These are phyloP conservation scores for Fomitopsis palustris DNA, from an alignment of 1,284 basidiomycete genomes.

Conservation along the genomic window DNA sequence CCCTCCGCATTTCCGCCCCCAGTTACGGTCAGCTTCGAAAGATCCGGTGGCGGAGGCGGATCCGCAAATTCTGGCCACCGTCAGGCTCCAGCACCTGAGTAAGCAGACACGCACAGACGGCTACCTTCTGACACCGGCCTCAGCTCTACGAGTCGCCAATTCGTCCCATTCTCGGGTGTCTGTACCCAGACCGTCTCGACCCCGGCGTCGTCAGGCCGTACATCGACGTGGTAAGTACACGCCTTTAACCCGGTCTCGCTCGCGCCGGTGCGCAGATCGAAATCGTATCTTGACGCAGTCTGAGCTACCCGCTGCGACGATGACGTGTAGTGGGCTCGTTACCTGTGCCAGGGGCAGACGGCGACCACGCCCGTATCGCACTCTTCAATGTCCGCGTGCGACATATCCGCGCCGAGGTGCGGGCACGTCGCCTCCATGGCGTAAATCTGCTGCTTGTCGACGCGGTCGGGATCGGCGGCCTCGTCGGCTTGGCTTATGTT, in stretches of 20 bases:
- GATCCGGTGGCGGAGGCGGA: constrained; percentile 45
- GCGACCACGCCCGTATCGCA: constrained; percentile 55
- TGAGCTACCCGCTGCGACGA: constrained; percentile 10
- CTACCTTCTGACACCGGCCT: constrained; percentile 81
- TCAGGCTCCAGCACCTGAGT: not conserved
- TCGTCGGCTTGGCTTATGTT: constrained; percentile 10
- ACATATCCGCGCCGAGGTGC: constrained; percentile 81
- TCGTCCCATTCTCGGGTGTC: constrained; percentile 49
- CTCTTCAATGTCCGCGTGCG: constrained; percentile 77
- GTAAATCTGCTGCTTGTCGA: constrained; percentile 52
- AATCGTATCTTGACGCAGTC: constrained; percentile 57
- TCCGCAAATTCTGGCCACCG: constrained; percentile 61
- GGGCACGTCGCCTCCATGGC: constrained; percentile 86
- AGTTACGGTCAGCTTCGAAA: constrained; percentile 21
- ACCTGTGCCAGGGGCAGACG: constrained; percentile 87
- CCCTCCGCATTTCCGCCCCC: constrained; percentile 14
- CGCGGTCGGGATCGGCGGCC: constrained; percentile 8
- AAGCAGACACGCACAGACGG: constrained; percentile 5
- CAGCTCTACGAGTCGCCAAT: constrained; percentile 74
- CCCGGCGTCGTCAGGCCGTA: constrained; percentile 39
- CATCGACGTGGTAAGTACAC: constrained; percentile 72
- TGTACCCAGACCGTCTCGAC: constrained; percentile 63
- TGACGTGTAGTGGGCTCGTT: not conserved
- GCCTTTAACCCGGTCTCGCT: constrained; percentile 77
- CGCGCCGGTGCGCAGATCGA: constrained; percentile 65